Evolutionary conservation across 345 rosid genomes (phyloP).

Genomic region (Pugionium cornutum): DNA sequence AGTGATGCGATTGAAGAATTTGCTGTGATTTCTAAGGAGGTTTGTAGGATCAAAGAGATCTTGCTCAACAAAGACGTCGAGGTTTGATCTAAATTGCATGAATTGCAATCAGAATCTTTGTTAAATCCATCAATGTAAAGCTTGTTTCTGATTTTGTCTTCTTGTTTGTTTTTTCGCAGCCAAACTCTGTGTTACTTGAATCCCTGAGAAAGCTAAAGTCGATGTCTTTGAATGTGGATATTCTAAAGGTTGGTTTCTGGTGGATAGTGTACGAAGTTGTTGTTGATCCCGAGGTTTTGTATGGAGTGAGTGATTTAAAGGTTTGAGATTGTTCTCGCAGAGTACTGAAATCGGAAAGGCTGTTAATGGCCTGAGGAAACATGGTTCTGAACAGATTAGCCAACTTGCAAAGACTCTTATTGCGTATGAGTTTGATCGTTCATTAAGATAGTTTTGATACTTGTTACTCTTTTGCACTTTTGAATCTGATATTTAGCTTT

Average conservation of each 20-base stretch:
- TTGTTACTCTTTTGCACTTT: not conserved
- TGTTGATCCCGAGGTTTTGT: not conserved
- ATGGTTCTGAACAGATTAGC: slow-evolving; percentile 58
- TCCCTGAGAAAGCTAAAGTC: slow-evolving; percentile 72
- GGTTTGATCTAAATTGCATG: slow-evolving; percentile 41
- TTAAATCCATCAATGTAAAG: not conserved
- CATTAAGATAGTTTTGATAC: not conserved
- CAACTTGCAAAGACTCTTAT: slow-evolving; percentile 69
- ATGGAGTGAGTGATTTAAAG: slow-evolving; percentile 10
- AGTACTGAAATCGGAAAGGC: slow-evolving; percentile 83
- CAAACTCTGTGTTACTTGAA: slow-evolving; percentile 59
- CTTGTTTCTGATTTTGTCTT: slow-evolving; percentile 19
- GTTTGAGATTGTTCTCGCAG: slow-evolving; percentile 45
- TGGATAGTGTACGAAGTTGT: slow-evolving; percentile 14
- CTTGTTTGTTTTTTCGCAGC: slow-evolving; percentile 41
- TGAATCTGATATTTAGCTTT: slow-evolving; percentile 20
- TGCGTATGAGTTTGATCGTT: slow-evolving; percentile 51
- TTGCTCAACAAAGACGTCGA: slow-evolving; percentile 53
- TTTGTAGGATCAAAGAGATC: slow-evolving; percentile 67
- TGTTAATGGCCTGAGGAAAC: slow-evolving; percentile 71
- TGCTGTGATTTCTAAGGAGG: slow-evolving; percentile 57
- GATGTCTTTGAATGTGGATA: slow-evolving; percentile 64
- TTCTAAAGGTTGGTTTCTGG: slow-evolving; percentile 59
- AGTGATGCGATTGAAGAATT: slow-evolving; percentile 68
- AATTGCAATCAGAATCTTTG: not conserved